These are phyloP conservation scores for Boletellus sp. DNA, from an alignment of 768 basidiomycete species.

Conservation along the genomic window DNA sequence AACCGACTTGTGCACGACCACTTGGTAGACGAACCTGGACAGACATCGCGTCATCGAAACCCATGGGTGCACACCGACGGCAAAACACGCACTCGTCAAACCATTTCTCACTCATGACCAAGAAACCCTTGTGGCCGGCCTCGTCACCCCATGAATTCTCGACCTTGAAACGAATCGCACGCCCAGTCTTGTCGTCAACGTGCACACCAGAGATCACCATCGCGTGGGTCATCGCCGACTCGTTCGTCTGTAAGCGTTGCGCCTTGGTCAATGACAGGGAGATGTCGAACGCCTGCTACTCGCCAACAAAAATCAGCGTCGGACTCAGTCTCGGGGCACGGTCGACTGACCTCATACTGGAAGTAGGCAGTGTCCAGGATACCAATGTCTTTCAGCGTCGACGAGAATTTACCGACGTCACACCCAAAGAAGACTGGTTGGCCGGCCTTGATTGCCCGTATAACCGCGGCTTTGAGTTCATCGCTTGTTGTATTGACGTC, in stretches of 20 bases:
- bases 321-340: background rate
- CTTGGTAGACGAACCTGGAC: slow-evolving; percentile 82
- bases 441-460: slow-evolving; percentile 84
- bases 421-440: slow-evolving; percentile 95
- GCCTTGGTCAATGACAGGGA: slow-evolving; percentile 79
- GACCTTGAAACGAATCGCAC: slow-evolving; percentile 88
- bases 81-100: slow-evolving; percentile 71
- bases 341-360: slow-evolving; percentile 63
- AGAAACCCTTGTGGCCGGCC: slow-evolving; percentile 80
- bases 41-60: slow-evolving; percentile 1
- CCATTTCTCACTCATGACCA: slow-evolving; percentile 91
- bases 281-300: slow-evolving; percentile 79
- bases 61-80: background rate
- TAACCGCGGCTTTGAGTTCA: slow-evolving; percentile 75
- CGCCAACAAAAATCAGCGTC: slow-evolving; percentile 5
- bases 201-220: slow-evolving; percentile 88
- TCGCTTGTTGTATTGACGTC: slow-evolving; percentile 88
- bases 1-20: slow-evolving; percentile 78
- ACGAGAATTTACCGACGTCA: slow-evolving; percentile 87
- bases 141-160: slow-evolving; percentile 93
- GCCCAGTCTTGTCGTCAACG: slow-evolving; percentile 63
- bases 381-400: slow-evolving; percentile 50
- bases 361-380: slow-evolving; percentile 86
- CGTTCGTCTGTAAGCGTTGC: slow-evolving; percentile 74
- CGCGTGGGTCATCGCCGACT: slow-evolving; percentile 92